These are phyloP conservation scores for Teunomyces atbi DNA, from an alignment of 805 yeast genomes.

Conservation along the genomic window DNA sequence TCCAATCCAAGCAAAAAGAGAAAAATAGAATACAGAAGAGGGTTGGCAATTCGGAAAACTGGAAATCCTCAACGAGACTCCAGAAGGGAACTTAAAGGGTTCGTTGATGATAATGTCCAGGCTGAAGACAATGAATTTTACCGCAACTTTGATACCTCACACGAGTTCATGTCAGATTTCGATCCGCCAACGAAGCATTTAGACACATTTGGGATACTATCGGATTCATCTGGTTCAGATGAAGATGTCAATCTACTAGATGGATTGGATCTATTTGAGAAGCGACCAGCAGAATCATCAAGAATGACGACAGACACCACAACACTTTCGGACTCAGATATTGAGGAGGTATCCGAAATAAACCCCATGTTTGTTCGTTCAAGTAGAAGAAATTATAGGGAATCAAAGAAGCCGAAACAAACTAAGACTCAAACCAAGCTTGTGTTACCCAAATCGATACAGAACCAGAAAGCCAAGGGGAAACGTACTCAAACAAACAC, in stretches of 20 bases:
- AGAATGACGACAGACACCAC: neutral
- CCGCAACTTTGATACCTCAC: conserved; percentile 8
- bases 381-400: neutral
- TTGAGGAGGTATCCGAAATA: conserved; percentile 6
- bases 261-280: conserved; percentile 1
- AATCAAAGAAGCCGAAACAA: neutral
- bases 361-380: conserved; percentile 17
- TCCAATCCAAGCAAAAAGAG: neutral
- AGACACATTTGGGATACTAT: conserved; percentile 10
- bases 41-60: conserved; percentile 34
- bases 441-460: neutral
- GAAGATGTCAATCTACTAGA: conserved; percentile 3
- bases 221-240: conserved; percentile 7
- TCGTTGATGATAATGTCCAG: conserved; percentile 20
- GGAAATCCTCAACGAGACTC: conserved; percentile 13
- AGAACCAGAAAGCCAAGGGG: neutral
- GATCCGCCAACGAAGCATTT: conserved; percentile 4
- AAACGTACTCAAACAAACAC: neutral
- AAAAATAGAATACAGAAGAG: conserved; percentile 27
- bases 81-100: conserved; percentile 10
- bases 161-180: conserved; percentile 8
- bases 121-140: conserved; percentile 8
- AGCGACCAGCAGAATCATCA: neutral
- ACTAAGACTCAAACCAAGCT: neutral
- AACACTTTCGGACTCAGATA: neutral